phyloP scores from a whole-genome alignment of 208 protist species.

The Crithidia sp. region DNA sequence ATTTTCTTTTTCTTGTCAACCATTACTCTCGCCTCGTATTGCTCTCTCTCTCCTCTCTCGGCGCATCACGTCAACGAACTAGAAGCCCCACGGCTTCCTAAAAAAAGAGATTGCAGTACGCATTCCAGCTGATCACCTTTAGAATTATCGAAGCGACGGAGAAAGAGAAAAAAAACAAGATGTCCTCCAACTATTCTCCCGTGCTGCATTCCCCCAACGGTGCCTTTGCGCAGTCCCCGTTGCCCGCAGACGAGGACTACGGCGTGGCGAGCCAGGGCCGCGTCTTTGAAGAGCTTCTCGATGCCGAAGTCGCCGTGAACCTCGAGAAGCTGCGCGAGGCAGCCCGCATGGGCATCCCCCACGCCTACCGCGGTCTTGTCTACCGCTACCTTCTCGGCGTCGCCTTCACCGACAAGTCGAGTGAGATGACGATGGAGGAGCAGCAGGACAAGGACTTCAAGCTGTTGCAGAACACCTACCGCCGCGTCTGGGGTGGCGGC shows the following conservation, averaged over 20 bases:
- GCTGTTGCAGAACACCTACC: conserved; percentile 47
- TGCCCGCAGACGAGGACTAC: conserved; percentile 23
- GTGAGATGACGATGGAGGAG: conserved; percentile 86
- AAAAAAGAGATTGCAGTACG: too few species aligned
- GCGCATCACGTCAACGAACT: too few species aligned
- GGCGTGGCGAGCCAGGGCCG: conserved; percentile 26
- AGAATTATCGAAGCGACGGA: neutral
- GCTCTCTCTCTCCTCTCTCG: too few species aligned
- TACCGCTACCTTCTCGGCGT: conserved; percentile 88
- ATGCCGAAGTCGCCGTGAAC: conserved; percentile 78
- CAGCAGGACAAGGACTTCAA: conserved; percentile 85
- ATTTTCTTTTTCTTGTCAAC: too few species aligned
- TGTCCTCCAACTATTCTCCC: conserved; percentile 12
- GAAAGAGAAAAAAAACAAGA: neutral
- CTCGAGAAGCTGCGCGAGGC: conserved; percentile 77
- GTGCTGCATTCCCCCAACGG: conserved; percentile 13
- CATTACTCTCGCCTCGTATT: too few species aligned
- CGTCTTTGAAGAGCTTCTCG: conserved; percentile 84
- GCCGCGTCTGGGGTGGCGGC: conserved; percentile 33
- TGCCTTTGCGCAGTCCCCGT: conserved; percentile 4
- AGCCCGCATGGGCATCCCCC: conserved; percentile 71
- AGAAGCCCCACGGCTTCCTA: too few species aligned
- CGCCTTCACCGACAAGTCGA: conserved; percentile 75
- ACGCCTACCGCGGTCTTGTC: conserved; percentile 67
- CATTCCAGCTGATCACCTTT: too few species aligned